These are phyloP conservation scores for Backusella liffmaniae DNA, from an alignment of 192 early-diverging fungal genomes.

Conservation along the genomic window DNA sequence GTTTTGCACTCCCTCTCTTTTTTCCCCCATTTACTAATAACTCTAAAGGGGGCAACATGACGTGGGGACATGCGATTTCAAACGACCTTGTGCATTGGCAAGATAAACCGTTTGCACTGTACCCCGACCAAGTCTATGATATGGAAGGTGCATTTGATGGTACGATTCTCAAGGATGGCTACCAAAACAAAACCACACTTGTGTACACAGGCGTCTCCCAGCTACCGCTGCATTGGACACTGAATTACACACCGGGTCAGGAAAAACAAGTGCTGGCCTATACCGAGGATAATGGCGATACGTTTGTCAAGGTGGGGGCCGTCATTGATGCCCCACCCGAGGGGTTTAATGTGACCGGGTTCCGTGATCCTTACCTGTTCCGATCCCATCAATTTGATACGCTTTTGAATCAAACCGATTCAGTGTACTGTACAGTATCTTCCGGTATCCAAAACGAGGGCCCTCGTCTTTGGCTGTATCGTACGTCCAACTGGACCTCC, in stretches of 20 bases:
- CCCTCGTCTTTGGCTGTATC: constrained; percentile 11
- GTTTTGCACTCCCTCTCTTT: background rate
- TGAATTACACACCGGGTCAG: constrained; percentile 1
- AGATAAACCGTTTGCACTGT: constrained; percentile 17
- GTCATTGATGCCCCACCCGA: constrained; percentile 1
- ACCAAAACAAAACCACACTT: constrained; percentile 8
- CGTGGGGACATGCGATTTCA: constrained; percentile 26
- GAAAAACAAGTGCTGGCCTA: constrained; percentile 10
- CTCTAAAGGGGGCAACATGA: constrained; percentile 21
- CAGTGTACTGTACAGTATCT: constrained; percentile 7
- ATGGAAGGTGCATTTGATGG: constrained; percentile 22
- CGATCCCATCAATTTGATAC: background rate
- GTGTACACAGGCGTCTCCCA: constrained; percentile 8
- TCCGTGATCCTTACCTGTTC: constrained; percentile 16
- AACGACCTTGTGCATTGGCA: constrained; percentile 19
- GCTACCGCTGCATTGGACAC: background rate
- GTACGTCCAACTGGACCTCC: background rate
- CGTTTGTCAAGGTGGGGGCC: background rate
- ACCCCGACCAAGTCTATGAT: constrained; percentile 14
- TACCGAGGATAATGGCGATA: constrained; percentile 18
- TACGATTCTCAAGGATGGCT: background rate
- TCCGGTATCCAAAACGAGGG: constrained; percentile 10
- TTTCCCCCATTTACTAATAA: background rate
- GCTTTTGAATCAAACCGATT: background rate
- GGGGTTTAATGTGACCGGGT: background rate